Percentiles rank a stretch among this genome's conserved stretches.
These are phyloP conservation scores for Dactylorhiza incarnata DNA, from an alignment of 106 monocot species.

Conservation along the genomic window DNA sequence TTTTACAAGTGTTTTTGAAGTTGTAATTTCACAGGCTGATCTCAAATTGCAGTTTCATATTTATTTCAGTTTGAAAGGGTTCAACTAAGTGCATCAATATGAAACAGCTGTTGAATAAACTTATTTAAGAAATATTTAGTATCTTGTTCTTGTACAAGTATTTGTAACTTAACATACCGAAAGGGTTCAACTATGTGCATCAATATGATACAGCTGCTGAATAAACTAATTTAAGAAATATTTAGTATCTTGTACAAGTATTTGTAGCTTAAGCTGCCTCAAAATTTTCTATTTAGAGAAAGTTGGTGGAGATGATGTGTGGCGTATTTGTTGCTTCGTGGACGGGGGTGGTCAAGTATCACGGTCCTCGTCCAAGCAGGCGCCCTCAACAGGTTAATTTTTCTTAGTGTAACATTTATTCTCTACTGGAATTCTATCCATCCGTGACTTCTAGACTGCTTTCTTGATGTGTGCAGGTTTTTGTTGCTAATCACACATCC, in stretches of 20 bases:
- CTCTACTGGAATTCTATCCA: neutral
- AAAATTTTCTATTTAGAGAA: constrained; percentile 42
- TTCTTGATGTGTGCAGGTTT: constrained; percentile 43
- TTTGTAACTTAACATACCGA: neutral
- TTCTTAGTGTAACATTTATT: constrained; percentile 2
- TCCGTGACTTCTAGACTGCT: neutral
- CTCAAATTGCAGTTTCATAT: neutral
- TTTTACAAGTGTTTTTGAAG: neutral
- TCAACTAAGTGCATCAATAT: neutral
- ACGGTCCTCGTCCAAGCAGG: constrained; percentile 91
- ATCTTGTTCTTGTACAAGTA: neutral
- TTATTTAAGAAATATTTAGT: neutral
- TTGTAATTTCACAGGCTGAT: neutral
- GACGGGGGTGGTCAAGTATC: constrained; percentile 96
- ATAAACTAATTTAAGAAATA: neutral
- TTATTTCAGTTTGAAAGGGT: neutral
- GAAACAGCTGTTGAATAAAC: neutral
- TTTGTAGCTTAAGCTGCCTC: neutral
- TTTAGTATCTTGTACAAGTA: neutral
- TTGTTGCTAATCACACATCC: constrained; percentile 97
- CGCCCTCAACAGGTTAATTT: constrained; percentile 78
- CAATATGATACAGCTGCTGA: neutral
- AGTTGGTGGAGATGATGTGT: constrained; percentile 93
- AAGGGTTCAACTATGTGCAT: neutral
- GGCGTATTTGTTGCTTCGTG: constrained; percentile 94